A percentile compares a stretch with the other conserved stretches of the same genome.
phyloP scores from a whole-genome alignment of 306 rosid species.

The Clitoria ternatea region DNA sequence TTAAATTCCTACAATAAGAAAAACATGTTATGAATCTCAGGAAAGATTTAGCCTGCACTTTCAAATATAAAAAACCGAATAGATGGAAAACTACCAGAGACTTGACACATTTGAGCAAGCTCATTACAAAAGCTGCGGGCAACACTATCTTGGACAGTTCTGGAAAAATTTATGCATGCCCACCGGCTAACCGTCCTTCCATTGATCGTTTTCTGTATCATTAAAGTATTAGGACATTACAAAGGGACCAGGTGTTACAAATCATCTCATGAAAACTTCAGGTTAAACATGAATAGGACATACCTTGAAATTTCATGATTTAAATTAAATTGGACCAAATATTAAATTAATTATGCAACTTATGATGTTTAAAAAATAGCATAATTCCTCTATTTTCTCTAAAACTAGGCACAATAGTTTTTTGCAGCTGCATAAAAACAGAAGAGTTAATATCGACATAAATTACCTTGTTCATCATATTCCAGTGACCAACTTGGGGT shows the following conservation, averaged over 20 bases:
- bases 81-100: constrained; percentile 60
- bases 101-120: constrained; percentile 97
- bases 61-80: constrained; percentile 15
- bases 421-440: background rate
- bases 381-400: background rate
- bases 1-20: constrained; percentile 51
- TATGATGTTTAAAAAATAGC: background rate
- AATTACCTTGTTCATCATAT: constrained; percentile 96
- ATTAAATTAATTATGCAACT: too few relatives aligned
- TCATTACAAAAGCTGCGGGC: constrained; percentile 82
- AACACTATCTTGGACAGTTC: constrained; percentile 83
- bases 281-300: background rate
- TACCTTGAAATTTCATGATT: background rate
- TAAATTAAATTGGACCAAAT: background rate
- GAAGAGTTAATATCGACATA: background rate
- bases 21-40: background rate
- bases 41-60: background rate
- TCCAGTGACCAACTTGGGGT: constrained; percentile 99
- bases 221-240: constrained; percentile 5
- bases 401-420: background rate
- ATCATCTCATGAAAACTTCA: background rate
- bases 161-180: constrained; percentile 95
- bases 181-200: constrained; percentile 95
- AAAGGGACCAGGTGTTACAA: background rate
- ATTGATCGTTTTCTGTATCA: constrained; percentile 88